Evolutionary conservation across 139 green algal species (phyloP), one percentile per base, ranked within the genome.

Genomic region (Chlorella sorokiniana): DNA sequence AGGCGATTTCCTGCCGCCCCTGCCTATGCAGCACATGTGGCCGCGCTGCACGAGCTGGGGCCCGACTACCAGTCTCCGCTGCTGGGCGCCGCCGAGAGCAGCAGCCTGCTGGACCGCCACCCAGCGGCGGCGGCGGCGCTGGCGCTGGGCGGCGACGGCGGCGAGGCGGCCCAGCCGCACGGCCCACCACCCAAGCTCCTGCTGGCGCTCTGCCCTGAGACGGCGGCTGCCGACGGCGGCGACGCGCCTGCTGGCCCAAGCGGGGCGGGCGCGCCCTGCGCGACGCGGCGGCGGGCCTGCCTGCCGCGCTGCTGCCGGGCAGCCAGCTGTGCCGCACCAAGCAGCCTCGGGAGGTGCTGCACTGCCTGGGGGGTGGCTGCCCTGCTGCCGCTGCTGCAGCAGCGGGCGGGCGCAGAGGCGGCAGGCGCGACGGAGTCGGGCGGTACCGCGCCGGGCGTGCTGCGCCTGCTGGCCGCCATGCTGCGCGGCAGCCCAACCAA

Each of bases 291-390:
- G 68, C 68, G 29, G 65, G 81, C 27, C 65, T 78, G 59, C 81
- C 75, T 25, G 87, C 82, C 4, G 76, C 85, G 1, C 45, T 91
- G 38, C 79, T 88, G 67, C 69, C 87, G 23, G 83, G 83, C 54
- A 89, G 74, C 1, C 76, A 83, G 72, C 81, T 89, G 48, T 92
- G 89, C 80, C 80, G 79, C 62, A 88, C 89, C 25, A 69, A 70
- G 22, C 81, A 86, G 74, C 79, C 86, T 5, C 63, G 62, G 4
- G 85, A 88, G 72, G 76, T 92, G 44, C 76, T 92, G 65, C 85
- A 87, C 81, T 90, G 86, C 81, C 85, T 92, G 69, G 86, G 86
- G 1, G 89, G 89, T 92, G 27, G 27, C 79, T 0, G 78, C 84
- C 1, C 73, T 92, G 37, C 68, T 92, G 25, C 86, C 89, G 5